Evolutionary conservation across 202 grass and related monocot species (phyloP).

Genomic region (Carex sylvatica): DNA sequence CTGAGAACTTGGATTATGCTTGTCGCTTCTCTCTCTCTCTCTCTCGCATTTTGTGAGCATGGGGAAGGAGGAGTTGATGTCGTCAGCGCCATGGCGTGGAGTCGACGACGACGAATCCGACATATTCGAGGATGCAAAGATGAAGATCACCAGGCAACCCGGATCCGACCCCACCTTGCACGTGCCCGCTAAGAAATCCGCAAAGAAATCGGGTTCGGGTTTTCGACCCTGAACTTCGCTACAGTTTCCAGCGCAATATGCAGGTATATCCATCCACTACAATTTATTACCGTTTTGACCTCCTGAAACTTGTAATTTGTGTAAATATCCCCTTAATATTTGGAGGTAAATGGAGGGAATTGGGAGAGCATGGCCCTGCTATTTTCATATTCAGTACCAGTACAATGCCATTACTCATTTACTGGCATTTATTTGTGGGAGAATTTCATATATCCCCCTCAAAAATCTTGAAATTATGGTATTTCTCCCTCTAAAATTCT

Average conservation of each 20-base stretch:
- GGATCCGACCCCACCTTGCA: conserved; percentile 81
- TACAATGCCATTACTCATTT: neutral
- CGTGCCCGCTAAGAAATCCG: conserved; percentile 47
- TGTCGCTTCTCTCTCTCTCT: conserved; percentile 13
- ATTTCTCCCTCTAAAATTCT: too few species aligned
- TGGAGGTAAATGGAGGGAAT: neutral
- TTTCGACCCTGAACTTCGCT: conserved; percentile 86
- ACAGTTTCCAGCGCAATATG: conserved; percentile 92
- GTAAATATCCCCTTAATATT: neutral
- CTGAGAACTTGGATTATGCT: neutral
- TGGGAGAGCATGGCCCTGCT: neutral
- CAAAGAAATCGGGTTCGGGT: conserved; percentile 34
- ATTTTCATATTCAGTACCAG: neutral
- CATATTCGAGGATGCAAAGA: conserved; percentile 68
- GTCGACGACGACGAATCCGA: conserved; percentile 67
- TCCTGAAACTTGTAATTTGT: neutral
- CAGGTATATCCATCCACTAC: conserved; percentile 32
- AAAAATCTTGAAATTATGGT: too few species aligned
- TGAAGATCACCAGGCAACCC: conserved; percentile 75
- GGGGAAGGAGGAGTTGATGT: conserved; percentile 85
- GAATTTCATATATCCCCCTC: too few species aligned
- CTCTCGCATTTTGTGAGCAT: neutral
- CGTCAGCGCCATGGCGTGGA: conserved; percentile 84
- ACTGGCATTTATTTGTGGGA: too few species aligned
- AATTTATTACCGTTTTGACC: neutral